Conservation (phyloP, 1,284 basidiomycete genomes). For the Austroboletus niveus region DNA sequence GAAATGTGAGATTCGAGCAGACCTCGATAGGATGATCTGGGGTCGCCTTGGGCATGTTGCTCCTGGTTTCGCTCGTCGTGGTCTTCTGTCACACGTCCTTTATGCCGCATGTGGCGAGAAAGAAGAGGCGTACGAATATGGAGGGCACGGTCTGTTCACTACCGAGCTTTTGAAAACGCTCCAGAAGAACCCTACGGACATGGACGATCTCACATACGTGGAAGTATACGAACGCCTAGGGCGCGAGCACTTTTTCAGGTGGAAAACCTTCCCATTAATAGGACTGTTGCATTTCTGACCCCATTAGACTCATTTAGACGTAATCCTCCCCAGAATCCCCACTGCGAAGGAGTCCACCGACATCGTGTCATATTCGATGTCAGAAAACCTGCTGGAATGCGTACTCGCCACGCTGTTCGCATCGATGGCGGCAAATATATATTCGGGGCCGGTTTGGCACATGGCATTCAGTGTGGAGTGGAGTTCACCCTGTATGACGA, state of each 20-base stretch:
- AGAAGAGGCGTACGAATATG: conserved; percentile 26
- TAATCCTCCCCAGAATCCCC: conserved; percentile 11
- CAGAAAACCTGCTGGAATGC: conserved; percentile 3
- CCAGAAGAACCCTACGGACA: background rate
- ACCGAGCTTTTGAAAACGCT: conserved; percentile 14
- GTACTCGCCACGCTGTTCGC: conserved; percentile 2
- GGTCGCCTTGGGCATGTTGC: conserved; percentile 29
- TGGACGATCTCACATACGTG: conserved; percentile 14
- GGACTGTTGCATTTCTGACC: background rate
- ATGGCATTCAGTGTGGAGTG: conserved; percentile 13
- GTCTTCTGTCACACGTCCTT: conserved; percentile 44
- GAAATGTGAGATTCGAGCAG: conserved; percentile 47
- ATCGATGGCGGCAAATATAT: background rate
- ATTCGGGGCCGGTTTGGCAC: conserved; percentile 16
- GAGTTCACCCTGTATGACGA: conserved; percentile 15
- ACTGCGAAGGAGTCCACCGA: conserved; percentile 15
- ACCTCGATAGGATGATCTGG: conserved; percentile 52
- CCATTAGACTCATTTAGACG: background rate
- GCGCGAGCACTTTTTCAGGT: conserved; percentile 12
- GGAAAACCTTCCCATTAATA: background rate
- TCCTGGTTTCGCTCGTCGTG: conserved; percentile 42
- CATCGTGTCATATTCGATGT: conserved; percentile 19
- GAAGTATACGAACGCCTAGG: conserved; percentile 3
- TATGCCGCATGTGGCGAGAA: conserved; percentile 53
- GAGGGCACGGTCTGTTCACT: conserved; percentile 14